These are phyloP conservation scores for Thalassiosira exigua DNA, from an alignment of 352 stramenopile genomes.

Conservation along the genomic window DNA sequence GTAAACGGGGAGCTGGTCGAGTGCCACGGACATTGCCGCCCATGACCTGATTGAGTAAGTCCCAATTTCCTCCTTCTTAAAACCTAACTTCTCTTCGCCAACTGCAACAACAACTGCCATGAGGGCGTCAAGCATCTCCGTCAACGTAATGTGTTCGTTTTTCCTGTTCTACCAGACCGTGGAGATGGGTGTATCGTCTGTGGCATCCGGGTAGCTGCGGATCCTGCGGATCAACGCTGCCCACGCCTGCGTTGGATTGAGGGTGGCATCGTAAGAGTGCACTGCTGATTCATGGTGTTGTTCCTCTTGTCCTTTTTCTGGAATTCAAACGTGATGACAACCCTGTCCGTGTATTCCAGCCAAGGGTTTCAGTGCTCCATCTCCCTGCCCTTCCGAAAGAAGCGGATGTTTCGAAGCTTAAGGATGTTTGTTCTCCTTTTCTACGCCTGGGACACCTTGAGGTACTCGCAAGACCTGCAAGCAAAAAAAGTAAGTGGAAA, in stretches of 20 bases:
- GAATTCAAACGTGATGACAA: not conserved
- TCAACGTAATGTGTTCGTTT: constrained; percentile 5
- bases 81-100: constrained; percentile 1
- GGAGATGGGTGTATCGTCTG: not conserved
- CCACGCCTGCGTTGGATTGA: not conserved
- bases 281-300: not conserved
- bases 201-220: not conserved
- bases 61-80: constrained; percentile 7
- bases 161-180: not conserved
- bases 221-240: not conserved
- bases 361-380: not conserved
- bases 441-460: not conserved
- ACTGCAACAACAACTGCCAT: not conserved
- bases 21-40: constrained; percentile 18
- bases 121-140: not conserved
- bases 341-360: not conserved
- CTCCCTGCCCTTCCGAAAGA: not conserved
- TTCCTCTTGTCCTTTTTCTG: constrained; percentile 2
- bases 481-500: not conserved
- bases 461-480: not conserved
- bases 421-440: not conserved
- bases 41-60: constrained; percentile 7
- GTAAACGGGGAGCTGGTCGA: no score
- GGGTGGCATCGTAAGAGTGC: not conserved
- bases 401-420: not conserved